A percentile compares a stretch with the other conserved stretches of the same genome.
These are phyloP conservation scores for Russula sp. DNA, from an alignment of 768 basidiomycete genomes.

Conservation along the genomic window DNA sequence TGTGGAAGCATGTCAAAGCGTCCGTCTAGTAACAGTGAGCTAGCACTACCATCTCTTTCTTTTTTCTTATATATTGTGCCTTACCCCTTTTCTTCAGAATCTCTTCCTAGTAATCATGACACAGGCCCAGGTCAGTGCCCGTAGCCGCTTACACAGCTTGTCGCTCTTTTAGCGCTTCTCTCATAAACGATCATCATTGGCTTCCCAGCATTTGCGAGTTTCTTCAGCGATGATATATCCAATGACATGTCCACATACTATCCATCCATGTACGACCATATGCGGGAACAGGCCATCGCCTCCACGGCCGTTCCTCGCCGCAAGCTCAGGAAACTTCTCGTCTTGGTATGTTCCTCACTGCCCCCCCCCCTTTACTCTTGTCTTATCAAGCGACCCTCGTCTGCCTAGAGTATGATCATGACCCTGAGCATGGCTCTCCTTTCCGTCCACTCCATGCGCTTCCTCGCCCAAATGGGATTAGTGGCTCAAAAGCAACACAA, in stretches of 20 bases:
- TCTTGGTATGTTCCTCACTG: constrained; percentile 12
- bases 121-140: not conserved
- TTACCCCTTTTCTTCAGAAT: not conserved
- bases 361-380: too few species aligned
- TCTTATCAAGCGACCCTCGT: not conserved
- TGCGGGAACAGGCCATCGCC: not conserved
- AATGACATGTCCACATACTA: constrained; percentile 11
- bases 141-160: not conserved
- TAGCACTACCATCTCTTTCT: not conserved
- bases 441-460: constrained; percentile 16
- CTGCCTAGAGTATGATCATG: constrained; percentile 16
- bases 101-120: not conserved
- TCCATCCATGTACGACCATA: constrained; percentile 18
- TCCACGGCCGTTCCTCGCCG: constrained; percentile 13
- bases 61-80: not conserved
- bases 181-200: too few species aligned
- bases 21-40: constrained; percentile 1
- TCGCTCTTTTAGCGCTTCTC: not conserved
- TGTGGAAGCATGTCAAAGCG: not conserved
- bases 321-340: constrained; percentile 15
- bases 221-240: constrained; percentile 18
- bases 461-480: constrained; percentile 11
- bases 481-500: not conserved
- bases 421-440: constrained; percentile 19
- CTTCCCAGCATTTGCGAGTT: constrained; percentile 9